Percentiles rank a stretch among this genome's conserved stretches.
Evolutionary conservation across 495 filamentous ascomycete species (phyloP).

Genomic region (Lasiosphaeria miniovina): DNA sequence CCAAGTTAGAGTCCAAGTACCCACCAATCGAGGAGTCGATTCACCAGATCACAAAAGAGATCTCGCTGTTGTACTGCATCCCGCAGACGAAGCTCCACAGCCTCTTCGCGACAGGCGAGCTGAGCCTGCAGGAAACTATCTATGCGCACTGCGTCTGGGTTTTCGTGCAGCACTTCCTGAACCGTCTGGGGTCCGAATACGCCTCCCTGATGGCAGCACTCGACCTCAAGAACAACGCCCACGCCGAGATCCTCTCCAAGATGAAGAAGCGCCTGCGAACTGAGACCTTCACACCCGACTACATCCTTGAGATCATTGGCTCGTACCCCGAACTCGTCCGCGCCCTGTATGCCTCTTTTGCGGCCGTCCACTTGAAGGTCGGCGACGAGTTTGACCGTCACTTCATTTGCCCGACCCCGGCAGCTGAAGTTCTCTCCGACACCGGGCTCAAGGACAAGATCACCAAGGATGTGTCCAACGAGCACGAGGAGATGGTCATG

Average conservation of each 20-base stretch:
- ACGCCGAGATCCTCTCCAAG: constrained; percentile 89
- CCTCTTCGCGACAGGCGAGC: constrained; percentile 80
- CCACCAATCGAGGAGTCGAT: constrained; percentile 82
- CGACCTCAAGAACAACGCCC: constrained; percentile 67
- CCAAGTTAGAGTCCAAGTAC: constrained; percentile 47
- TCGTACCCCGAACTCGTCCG: constrained; percentile 86
- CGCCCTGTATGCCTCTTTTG: constrained; percentile 86
- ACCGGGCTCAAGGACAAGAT: constrained; percentile 76
- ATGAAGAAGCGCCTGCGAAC: constrained; percentile 93
- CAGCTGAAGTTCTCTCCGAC: constrained; percentile 77
- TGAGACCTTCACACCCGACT: constrained; percentile 96
- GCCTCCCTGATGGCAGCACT: constrained; percentile 78
- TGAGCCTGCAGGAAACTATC: constrained; percentile 94
- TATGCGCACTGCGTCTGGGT: constrained; percentile 98
- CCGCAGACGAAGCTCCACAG: constrained; percentile 92
- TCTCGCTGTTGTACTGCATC: constrained; percentile 94
- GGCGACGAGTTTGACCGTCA: constrained; percentile 70
- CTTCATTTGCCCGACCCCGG: constrained; percentile 62
- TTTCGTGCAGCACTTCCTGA: constrained; percentile 95
- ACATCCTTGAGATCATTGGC: constrained; percentile 94
- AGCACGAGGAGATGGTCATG: constrained; percentile 98
- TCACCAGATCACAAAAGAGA: constrained; percentile 98
- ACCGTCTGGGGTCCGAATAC: constrained; percentile 90
- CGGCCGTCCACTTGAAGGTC: constrained; percentile 83
- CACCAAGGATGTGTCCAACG: constrained; percentile 75